Evolutionary conservation across 2,329 filamentous ascomycete genomes (phyloP).

Genomic region (Trichophyton schoenleinii): DNA sequence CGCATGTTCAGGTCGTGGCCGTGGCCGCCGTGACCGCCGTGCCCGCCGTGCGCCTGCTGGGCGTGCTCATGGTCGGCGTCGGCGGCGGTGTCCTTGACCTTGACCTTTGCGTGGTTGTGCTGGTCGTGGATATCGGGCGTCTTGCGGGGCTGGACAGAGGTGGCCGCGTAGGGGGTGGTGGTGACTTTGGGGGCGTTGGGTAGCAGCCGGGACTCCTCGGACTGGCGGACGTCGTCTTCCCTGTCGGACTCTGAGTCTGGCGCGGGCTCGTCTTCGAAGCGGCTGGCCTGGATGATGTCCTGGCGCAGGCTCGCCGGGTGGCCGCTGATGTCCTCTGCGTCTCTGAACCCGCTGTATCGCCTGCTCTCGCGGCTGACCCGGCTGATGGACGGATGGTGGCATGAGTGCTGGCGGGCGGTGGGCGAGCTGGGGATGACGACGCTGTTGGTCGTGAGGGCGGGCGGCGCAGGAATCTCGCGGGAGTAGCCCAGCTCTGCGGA

Average conservation of each 20-base stretch:
- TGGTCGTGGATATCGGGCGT: conserved; percentile 44
- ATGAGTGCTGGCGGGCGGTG: background rate
- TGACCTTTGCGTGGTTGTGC: conserved; percentile 69
- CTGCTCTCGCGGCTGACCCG: conserved; percentile 14
- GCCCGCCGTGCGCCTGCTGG: conserved; percentile 31
- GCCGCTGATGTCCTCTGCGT: conserved; percentile 61
- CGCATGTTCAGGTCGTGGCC: conserved; percentile 75
- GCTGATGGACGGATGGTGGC: background rate
- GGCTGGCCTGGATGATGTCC: conserved; percentile 78
- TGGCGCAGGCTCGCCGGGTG: conserved; percentile 84
- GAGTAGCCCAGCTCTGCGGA: conserved; percentile 26
- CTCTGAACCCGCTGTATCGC: conserved; percentile 35
- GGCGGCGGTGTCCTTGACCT: conserved; percentile 47
- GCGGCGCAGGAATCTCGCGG: conserved; percentile 35
- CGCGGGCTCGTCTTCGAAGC: conserved; percentile 43
- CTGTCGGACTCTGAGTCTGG: conserved; percentile 36
- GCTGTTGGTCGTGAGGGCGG: conserved; percentile 49
- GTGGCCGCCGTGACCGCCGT: conserved; percentile 13
- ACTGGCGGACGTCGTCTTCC: conserved; percentile 39
- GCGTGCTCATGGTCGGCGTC: conserved; percentile 25
- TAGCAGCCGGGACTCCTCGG: conserved; percentile 31
- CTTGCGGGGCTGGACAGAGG: conserved; percentile 18
- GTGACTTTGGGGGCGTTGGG: conserved; percentile 30
- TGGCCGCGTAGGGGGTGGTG: conserved; percentile 20
- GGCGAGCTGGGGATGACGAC: conserved; percentile 30